Conservation (phyloP, 805 yeast genomes). For the Yamadazyma takamatsuzukensis region DNA sequence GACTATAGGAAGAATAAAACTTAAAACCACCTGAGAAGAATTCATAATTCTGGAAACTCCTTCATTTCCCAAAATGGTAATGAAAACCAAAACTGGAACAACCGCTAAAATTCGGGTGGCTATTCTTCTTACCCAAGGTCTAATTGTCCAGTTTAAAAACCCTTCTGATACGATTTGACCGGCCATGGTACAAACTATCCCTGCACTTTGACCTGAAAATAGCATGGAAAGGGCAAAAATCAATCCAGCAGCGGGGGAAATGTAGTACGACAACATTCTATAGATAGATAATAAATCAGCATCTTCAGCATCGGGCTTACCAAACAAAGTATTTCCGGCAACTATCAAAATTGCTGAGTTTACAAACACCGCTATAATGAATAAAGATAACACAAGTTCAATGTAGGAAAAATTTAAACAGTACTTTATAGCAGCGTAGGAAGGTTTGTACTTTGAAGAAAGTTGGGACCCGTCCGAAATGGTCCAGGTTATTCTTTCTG, state of each 20-base stretch:
- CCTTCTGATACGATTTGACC: constrained; percentile 47
- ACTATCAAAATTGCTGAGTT: constrained; percentile 69
- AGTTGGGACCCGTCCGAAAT: constrained; percentile 10
- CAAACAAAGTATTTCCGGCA: constrained; percentile 39
- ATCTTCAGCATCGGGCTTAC: constrained; percentile 43
- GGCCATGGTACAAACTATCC: constrained; percentile 48
- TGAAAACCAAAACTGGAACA: constrained; percentile 38
- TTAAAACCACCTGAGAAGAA: constrained; percentile 41
- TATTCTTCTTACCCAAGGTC: constrained; percentile 42
- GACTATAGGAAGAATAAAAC: constrained; percentile 41
- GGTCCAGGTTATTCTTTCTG: no score
- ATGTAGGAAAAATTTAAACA: constrained; percentile 78
- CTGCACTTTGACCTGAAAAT: constrained; percentile 46
- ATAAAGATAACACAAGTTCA: constrained; percentile 76
- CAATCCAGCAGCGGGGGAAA: constrained; percentile 43
- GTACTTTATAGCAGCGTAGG: constrained; percentile 74
- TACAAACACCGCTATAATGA: constrained; percentile 88
- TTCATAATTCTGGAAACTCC: constrained; percentile 45
- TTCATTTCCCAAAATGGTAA: constrained; percentile 36
- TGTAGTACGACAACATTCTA: constrained; percentile 40
- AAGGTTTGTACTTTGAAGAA: constrained; percentile 54
- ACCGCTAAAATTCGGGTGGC: constrained; percentile 40
- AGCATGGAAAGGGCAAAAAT: constrained; percentile 45
- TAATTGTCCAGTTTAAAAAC: constrained; percentile 41
- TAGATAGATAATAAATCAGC: constrained; percentile 44